Evolutionary conservation across 2,329 filamentous ascomycete genomes (phyloP).

Genomic region (Penicillium sp.): DNA sequence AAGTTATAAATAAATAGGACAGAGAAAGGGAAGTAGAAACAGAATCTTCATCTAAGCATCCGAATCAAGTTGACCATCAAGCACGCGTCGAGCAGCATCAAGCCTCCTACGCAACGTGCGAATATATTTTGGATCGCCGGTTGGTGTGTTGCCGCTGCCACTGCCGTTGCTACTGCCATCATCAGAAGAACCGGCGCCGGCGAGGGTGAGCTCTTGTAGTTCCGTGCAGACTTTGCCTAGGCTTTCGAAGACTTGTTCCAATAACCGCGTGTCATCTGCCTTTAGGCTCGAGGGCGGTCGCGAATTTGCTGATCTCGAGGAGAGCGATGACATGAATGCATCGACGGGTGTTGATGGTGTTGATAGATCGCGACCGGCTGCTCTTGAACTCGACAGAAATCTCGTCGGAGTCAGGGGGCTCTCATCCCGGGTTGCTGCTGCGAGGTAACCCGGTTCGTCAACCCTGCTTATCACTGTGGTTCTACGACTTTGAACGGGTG

Average conservation of each 20-base stretch:
- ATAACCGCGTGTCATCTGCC: constrained; percentile 54
- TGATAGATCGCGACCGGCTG: constrained; percentile 6
- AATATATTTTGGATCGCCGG: constrained; percentile 50
- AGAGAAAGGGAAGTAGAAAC: not conserved
- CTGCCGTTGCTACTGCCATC: not conserved
- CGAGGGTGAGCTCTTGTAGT: constrained; percentile 43
- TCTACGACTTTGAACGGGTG: constrained; percentile 13
- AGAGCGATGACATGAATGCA: constrained; percentile 16
- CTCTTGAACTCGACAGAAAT: not conserved
- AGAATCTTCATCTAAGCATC: not conserved
- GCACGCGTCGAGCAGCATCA: constrained; percentile 67
- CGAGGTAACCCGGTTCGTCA: constrained; percentile 1
- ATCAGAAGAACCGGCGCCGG: constrained; percentile 46
- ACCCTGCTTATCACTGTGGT: constrained; percentile 8
- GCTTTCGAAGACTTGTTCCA: constrained; percentile 52
- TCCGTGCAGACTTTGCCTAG: constrained; percentile 48
- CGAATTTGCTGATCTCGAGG: not conserved
- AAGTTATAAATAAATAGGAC: not conserved
- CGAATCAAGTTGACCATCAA: constrained; percentile 63
- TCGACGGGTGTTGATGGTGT: constrained; percentile 15
- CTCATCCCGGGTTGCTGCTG: not conserved
- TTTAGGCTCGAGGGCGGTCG: constrained; percentile 33
- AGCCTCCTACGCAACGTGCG: constrained; percentile 66
- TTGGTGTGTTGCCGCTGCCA: constrained; percentile 14
- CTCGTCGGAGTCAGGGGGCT: constrained; percentile 10